Evolutionary conservation across 2,329 filamentous ascomycete species (phyloP).

Genomic region (Drechslerella stenobrocha): DNA sequence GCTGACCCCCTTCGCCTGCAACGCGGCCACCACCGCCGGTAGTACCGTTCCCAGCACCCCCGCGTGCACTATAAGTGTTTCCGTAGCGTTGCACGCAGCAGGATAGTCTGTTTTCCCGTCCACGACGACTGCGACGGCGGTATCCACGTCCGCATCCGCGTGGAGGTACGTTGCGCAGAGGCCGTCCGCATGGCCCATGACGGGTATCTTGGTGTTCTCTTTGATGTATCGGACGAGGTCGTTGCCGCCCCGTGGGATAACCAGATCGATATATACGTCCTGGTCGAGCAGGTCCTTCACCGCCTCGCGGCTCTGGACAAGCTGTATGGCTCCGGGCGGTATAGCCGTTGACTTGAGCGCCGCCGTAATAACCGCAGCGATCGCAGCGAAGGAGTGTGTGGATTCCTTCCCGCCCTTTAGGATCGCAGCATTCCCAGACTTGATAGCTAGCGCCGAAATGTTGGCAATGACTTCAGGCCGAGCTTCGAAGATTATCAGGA

Average conservation of each 20-base stretch:
- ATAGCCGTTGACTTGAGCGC: constrained; percentile 74
- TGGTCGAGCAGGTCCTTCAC: constrained; percentile 84
- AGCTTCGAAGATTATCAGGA: constrained; percentile 97
- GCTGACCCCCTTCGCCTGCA: constrained; percentile 75
- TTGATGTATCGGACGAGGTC: constrained; percentile 90
- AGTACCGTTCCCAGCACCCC: constrained; percentile 66
- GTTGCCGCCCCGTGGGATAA: constrained; percentile 88
- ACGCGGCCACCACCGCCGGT: constrained; percentile 71
- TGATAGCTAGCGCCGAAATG: constrained; percentile 91
- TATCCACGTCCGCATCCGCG: constrained; percentile 70
- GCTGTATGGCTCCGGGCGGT: constrained; percentile 83
- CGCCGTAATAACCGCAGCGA: constrained; percentile 78
- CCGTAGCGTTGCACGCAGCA: constrained; percentile 91
- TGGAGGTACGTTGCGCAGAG: constrained; percentile 87
- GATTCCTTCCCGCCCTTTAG: constrained; percentile 97
- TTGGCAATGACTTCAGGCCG: constrained; percentile 98
- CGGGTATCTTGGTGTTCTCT: constrained; percentile 85
- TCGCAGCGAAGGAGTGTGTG: constrained; percentile 89
- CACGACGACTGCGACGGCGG: constrained; percentile 75
- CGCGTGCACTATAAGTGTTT: constrained; percentile 84
- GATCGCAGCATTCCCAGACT: constrained; percentile 95
- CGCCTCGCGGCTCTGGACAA: constrained; percentile 88
- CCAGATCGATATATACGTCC: constrained; percentile 87
- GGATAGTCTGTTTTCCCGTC: constrained; percentile 95
- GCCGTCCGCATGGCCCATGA: constrained; percentile 93